phyloP scores from a whole-genome alignment of 352 stramenopile species.

The Phytophthora quininea region DNA sequence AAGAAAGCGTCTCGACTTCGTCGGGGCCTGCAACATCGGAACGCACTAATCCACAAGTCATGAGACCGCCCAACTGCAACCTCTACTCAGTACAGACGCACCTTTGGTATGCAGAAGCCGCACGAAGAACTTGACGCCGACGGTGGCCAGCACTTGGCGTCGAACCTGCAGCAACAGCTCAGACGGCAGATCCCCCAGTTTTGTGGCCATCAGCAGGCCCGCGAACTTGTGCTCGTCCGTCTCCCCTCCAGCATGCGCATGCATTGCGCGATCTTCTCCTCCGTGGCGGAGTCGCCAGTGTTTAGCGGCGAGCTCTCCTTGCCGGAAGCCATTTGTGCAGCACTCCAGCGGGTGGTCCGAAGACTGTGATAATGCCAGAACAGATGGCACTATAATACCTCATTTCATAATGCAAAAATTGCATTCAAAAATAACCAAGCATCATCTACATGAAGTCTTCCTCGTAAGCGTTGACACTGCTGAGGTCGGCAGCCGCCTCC shows the following conservation, averaged over 20 bases:
- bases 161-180: constrained; percentile 59
- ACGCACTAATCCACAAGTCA: not conserved
- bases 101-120: constrained; percentile 80
- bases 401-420: not conserved
- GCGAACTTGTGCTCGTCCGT: constrained; percentile 90
- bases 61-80: not conserved
- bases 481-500: constrained; percentile 55
- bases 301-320: constrained; percentile 4
- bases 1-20: constrained; percentile 56
- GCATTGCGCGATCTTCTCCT: constrained; percentile 57
- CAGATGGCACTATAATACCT: not conserved
- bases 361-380: not conserved
- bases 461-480: constrained; percentile 76
- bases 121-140: constrained; percentile 78
- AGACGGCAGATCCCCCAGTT: constrained; percentile 55
- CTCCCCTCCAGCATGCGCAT: constrained; percentile 72
- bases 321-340: constrained; percentile 25
- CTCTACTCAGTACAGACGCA: constrained; percentile 10
- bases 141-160: constrained; percentile 59
- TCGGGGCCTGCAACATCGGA: constrained; percentile 42
- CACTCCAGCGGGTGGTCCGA: not conserved
- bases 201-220: constrained; percentile 87
- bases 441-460: constrained; percentile 76
- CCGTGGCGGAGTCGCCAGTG: constrained; percentile 4
- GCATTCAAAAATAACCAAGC: not conserved